A percentile compares a stretch with the other conserved stretches of the same genome.
phyloP scores from a whole-genome alignment of 2,329 filamentous ascomycete genomes.

The Fusarium ramigenum region DNA sequence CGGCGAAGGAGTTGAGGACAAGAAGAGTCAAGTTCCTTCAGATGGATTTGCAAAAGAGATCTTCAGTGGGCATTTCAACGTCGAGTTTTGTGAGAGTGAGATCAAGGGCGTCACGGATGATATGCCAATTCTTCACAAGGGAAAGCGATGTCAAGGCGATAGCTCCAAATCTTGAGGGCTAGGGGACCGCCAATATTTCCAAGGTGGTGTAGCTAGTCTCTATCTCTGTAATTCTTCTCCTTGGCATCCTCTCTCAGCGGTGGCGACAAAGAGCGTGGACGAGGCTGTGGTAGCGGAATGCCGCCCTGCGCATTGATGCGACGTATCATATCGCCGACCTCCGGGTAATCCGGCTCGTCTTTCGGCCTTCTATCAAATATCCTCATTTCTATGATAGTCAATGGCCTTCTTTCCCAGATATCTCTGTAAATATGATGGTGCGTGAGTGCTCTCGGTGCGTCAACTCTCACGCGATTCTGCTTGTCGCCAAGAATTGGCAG shows the following conservation, averaged over 20 bases:
- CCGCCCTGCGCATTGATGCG: conserved; percentile 2
- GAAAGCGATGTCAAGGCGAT: conserved; percentile 3
- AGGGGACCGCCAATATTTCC: accelerated
- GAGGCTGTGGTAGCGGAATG: not conserved
- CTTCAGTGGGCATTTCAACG: not conserved
- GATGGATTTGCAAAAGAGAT: not conserved
- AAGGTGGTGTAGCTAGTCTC: not conserved
- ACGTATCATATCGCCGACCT: conserved; percentile 5
- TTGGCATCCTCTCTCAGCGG: accelerated
- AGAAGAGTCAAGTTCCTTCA: accelerated
- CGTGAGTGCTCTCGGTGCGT: conserved; percentile 7
- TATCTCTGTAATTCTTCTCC: not conserved
- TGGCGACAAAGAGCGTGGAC: not conserved
- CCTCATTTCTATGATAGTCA: not conserved
- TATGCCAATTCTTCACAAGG: conserved; percentile 3
- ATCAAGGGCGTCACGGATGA: conserved; percentile 17
- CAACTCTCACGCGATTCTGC: conserved; percentile 19
- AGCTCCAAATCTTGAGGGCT: not conserved
- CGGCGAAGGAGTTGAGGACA: not conserved
- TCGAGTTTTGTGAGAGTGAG: conserved; percentile 7
- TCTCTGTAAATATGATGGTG: conserved; percentile 20
- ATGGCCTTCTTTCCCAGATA: conserved; percentile 23
- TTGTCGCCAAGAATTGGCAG: conserved; percentile 9
- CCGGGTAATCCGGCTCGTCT: conserved; percentile 21
- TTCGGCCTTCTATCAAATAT: conserved; percentile 13